Base-by-base conservation (phyloP, 495 filamentous ascomycete species). In the Astrothelium macrocarpum region DNA sequence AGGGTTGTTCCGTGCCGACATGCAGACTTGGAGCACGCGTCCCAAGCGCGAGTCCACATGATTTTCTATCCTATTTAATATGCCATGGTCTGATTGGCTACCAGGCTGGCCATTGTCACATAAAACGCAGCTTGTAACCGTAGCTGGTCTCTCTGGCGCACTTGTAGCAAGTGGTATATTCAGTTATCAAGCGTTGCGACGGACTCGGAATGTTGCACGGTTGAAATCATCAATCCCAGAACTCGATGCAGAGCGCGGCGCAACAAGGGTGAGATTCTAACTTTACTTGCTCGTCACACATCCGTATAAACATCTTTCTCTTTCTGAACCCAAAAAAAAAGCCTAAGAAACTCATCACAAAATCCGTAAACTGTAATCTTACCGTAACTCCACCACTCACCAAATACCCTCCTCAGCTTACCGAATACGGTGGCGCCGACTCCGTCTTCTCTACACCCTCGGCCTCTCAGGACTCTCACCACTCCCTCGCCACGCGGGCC, bases 401-500 rank as follows among this genome's bases (percentile, higher is more conserved):
- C n/a, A n/a, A n/a, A n/a, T n/a, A n/a, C n/a, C 49, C 31, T 1
- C 61, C 1, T 1, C 36, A 91, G 87, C 83, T 96, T 62, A 92
- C 86, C 60, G 82, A 87, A 63, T 89, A 85, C 71, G 89, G 90
- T 60, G 82, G 78, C 2, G 82, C 88, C n/a, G 79, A 82, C n/a
- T 70, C 77, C 65, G 62, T 74, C 65, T 73, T 81, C 62, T 71
- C 77, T 18, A 69, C 73, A 32, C 84, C 77, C 68, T 88, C 87
- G 67, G 60, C 20, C 34, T 90, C 97, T 74, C 91, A 96, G 73
- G 81, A 89, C 66, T 82, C 86, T 69, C 87, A 85, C 75, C 82
- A 84, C 42, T 80, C 84, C 34, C 82, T 97, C 36, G 92, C 93
- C 36, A 80, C 82, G 32, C 83, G 90, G 69, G 94, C 91, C 11